These are phyloP conservation scores for Bothriochloa decipiens DNA, from an alignment of 176 grass and related monocot genomes.

Conservation along the genomic window DNA sequence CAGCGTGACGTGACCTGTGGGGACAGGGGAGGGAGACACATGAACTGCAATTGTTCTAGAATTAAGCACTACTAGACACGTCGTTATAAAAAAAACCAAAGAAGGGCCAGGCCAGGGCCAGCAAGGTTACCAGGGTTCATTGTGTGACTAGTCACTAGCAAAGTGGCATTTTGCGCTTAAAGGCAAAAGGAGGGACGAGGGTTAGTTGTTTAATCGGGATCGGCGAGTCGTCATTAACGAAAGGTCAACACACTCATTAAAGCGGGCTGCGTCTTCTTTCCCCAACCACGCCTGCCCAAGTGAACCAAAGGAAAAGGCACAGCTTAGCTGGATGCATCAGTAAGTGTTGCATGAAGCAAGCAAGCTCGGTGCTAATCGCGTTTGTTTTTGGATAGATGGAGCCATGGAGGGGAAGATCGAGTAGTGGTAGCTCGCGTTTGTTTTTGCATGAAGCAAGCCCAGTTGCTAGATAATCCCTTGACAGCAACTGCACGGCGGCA, in stretches of 20 bases:
- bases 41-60: not conserved
- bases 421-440: not conserved
- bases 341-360: not conserved
- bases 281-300: slow-evolving; percentile 27
- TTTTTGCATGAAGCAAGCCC: no score
- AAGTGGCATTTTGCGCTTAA: not conserved
- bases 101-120: not conserved
- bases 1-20: slow-evolving; percentile 13
- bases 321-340: no score
- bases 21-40: not conserved
- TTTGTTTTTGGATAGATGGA: not conserved
- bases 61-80: not conserved
- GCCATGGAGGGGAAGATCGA: no score
- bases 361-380: not conserved
- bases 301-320: not conserved
- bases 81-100: not conserved
- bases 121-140: not conserved
- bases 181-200: not conserved
- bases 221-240: not conserved
- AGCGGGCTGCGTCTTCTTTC: slow-evolving; percentile 38
- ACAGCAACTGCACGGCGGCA: not conserved
- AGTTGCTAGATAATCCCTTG: not conserved
- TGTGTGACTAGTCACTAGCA: not conserved
- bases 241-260: slow-evolving; percentile 56
- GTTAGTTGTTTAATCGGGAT: slow-evolving; percentile 42